These are phyloP conservation scores for Ophiosphaerella narmari DNA, from an alignment of 2,329 filamentous ascomycete species.

Conservation along the genomic window DNA sequence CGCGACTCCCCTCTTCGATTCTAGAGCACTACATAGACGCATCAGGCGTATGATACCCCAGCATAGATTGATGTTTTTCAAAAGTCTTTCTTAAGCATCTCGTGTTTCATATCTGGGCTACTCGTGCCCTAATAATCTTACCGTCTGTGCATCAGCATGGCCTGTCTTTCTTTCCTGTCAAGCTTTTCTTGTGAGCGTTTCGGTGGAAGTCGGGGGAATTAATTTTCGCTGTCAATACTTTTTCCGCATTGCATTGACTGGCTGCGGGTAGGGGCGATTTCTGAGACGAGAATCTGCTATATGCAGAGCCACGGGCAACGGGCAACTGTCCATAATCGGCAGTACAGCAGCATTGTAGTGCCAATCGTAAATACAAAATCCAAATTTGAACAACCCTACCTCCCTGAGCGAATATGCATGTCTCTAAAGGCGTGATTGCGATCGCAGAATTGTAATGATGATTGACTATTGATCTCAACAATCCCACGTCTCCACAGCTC, in stretches of 20 bases:
- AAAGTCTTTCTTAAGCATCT: conserved; percentile 14
- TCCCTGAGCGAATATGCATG: neutral
- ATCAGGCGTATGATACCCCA: conserved; percentile 31
- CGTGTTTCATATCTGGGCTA: conserved; percentile 14
- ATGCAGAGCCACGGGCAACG: neutral
- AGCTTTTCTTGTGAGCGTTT: conserved; percentile 10
- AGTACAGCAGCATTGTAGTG: neutral
- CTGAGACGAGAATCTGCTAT: conserved; percentile 1
- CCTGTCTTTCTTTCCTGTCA: conserved; percentile 14
- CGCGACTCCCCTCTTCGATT: conserved; percentile 33
- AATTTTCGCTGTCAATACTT: conserved; percentile 35
- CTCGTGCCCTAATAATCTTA: conserved; percentile 18
- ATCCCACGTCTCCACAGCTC: neutral
- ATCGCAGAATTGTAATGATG: neutral
- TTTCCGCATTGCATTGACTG: conserved; percentile 23
- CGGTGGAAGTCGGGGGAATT: conserved; percentile 12
- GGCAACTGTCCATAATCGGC: too few relatives aligned
- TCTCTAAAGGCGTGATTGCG: neutral
- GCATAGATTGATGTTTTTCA: conserved; percentile 7
- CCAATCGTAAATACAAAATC: conserved; percentile 1
- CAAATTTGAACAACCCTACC: neutral
- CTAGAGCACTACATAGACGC: conserved; percentile 20
- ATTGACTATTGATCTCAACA: neutral
- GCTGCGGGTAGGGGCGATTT: conserved; percentile 4
- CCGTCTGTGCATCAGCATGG: conserved; percentile 21